These are phyloP conservation scores for Yamadazyma insecticola DNA, from an alignment of 805 yeast species.

Conservation along the genomic window DNA sequence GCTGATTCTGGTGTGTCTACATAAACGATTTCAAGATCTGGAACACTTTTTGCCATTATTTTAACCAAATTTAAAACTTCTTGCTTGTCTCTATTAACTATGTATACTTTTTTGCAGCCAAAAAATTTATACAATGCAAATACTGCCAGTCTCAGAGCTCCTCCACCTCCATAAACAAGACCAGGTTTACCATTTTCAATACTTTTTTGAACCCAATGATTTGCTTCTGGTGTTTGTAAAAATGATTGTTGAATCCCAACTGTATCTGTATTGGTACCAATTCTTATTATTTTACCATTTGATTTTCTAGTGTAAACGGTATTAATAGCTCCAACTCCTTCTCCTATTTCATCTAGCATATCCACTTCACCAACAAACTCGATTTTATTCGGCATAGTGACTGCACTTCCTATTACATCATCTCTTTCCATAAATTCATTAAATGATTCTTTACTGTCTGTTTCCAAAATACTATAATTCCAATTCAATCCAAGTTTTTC, in stretches of 20 bases:
- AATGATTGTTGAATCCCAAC: slow-evolving; percentile 27
- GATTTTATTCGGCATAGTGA: slow-evolving; percentile 30
- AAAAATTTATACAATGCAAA: slow-evolving; percentile 22
- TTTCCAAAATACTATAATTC: slow-evolving; percentile 19
- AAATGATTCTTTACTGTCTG: slow-evolving; percentile 16
- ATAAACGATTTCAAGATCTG: slow-evolving; percentile 21
- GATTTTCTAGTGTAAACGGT: slow-evolving; percentile 23
- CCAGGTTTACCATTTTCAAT: slow-evolving; percentile 15
- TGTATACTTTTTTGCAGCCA: slow-evolving; percentile 21
- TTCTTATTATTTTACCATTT: slow-evolving; percentile 7
- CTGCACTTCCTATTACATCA: slow-evolving; percentile 21
- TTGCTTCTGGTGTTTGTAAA: slow-evolving; percentile 7
- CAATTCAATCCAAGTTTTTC: slow-evolving; percentile 17
- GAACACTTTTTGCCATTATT: slow-evolving; percentile 18
- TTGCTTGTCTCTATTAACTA: slow-evolving; percentile 22
- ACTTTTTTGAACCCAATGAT: slow-evolving; percentile 2
- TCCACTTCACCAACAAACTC: slow-evolving; percentile 22
- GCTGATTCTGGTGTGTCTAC: slow-evolving; percentile 21
- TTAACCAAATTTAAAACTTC: slow-evolving; percentile 19
- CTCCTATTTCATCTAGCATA: slow-evolving; percentile 21
- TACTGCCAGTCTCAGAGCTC: slow-evolving; percentile 30
- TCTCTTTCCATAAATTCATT: slow-evolving; percentile 9
- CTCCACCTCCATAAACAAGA: slow-evolving; percentile 32
- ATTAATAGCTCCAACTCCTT: slow-evolving; percentile 29
- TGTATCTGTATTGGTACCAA: slow-evolving; percentile 32